Percentiles rank a stretch among this genome's conserved stretches.
Evolutionary conservation across 371 early-diverging fungal genomes (phyloP).

Genomic region (Gilbertella persicaria): DNA sequence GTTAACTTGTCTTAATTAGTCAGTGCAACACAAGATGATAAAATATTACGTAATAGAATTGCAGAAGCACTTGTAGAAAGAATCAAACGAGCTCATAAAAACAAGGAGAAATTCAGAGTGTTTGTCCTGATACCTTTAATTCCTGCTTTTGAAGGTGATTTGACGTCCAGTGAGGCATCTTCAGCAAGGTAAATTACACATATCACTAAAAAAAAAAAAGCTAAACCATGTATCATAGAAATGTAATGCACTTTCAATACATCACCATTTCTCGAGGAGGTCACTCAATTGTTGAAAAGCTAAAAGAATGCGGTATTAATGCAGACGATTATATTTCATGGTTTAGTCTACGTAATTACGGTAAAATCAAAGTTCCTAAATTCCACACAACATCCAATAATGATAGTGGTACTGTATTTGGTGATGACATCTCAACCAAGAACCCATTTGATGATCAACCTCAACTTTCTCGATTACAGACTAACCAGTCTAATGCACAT

Average conservation of each 20-base stretch:
- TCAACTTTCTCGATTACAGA: conserved; percentile 6
- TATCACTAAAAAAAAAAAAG: neutral
- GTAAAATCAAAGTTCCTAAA: conserved; percentile 42
- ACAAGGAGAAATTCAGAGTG: conserved; percentile 72
- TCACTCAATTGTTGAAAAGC: conserved; percentile 65
- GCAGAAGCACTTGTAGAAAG: conserved; percentile 75
- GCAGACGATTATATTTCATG: conserved; percentile 76
- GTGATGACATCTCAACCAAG: conserved; percentile 10
- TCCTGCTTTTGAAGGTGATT: conserved; percentile 89
- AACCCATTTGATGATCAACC: conserved; percentile 24
- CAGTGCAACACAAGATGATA: conserved; percentile 47
- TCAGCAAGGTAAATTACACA: conserved; percentile 55
- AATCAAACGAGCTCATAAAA: conserved; percentile 73
- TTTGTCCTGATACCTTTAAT: conserved; percentile 88
- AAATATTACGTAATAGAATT: conserved; percentile 46
- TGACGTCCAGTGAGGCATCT: conserved; percentile 72
- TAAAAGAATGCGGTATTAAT: conserved; percentile 68
- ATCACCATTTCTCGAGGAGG: conserved; percentile 81
- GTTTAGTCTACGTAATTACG: conserved; percentile 77
- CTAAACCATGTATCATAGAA: conserved; percentile 17
- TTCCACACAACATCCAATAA: neutral
- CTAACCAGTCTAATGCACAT: conserved; percentile 5
- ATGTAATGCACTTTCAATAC: conserved; percentile 85
- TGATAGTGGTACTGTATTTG: conserved; percentile 17
- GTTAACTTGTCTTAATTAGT: conserved; percentile 15